Evolutionary conservation across 106 monocot species (phyloP).

Genomic region (Dendrobium chrysotoxum): DNA sequence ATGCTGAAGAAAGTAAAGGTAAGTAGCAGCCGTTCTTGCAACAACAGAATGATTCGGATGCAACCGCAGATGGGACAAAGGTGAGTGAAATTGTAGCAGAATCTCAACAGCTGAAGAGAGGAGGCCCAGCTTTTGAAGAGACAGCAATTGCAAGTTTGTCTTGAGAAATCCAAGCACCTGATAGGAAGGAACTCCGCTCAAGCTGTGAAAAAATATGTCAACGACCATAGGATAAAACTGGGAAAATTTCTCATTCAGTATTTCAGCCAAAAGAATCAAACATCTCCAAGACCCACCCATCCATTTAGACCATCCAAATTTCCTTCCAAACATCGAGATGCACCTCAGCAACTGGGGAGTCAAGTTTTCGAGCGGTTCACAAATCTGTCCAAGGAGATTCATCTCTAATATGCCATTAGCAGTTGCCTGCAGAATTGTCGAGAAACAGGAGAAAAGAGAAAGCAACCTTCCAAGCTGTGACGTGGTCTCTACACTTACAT

Average conservation of each 20-base stretch:
- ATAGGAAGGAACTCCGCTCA: constrained; percentile 33
- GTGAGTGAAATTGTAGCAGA: constrained; percentile 48
- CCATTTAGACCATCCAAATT: constrained; percentile 59
- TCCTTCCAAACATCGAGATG: constrained; percentile 38
- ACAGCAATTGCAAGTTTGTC: constrained; percentile 63
- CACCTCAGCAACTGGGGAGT: constrained; percentile 63
- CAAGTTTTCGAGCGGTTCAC: constrained; percentile 44
- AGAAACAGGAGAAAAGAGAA: constrained; percentile 86
- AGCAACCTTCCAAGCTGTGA: constrained; percentile 46
- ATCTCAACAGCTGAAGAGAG: constrained; percentile 47
- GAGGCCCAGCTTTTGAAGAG: constrained; percentile 62
- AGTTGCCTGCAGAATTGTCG: constrained; percentile 65
- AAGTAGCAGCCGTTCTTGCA: constrained; percentile 52
- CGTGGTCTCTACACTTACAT: constrained; percentile 23
- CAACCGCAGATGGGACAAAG: constrained; percentile 73
- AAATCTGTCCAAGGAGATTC: constrained; percentile 43
- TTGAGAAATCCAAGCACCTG: constrained; percentile 57
- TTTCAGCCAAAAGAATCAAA: constrained; percentile 62
- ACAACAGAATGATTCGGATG: constrained; percentile 80
- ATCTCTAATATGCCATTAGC: constrained; percentile 47
- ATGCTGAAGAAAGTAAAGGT: constrained; percentile 73
- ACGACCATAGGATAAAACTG: constrained; percentile 44
- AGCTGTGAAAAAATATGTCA: constrained; percentile 61
- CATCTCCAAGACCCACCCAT: constrained; percentile 63
- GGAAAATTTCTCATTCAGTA: constrained; percentile 69